phyloP scores from a whole-genome alignment of 23 red algal species.

The Chondrus crispus region DNA sequence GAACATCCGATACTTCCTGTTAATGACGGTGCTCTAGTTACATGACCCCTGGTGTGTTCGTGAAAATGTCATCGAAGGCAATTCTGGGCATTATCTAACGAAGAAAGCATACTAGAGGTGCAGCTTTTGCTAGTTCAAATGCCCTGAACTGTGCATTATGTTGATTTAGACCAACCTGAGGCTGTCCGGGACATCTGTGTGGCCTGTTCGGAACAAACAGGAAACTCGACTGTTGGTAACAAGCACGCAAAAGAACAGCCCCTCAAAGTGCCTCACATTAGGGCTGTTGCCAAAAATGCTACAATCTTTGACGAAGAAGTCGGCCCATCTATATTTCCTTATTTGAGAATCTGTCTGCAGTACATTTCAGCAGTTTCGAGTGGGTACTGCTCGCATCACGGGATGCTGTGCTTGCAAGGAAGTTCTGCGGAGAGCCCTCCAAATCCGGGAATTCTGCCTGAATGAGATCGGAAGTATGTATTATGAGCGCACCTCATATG shows the following conservation, averaged over 20 bases:
- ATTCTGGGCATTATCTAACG: not conserved
- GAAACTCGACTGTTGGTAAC: too few relatives aligned
- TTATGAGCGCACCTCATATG: not conserved
- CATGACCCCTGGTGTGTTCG: not conserved
- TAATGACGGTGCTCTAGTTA: not conserved
- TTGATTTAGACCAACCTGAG: too few relatives aligned
- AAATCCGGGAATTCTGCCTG: not conserved
- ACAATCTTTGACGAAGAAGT: too few relatives aligned
- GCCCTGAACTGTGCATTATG: too few relatives aligned
- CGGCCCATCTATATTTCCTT: not conserved
- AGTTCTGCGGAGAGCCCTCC: not conserved
- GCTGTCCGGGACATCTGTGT: too few relatives aligned
- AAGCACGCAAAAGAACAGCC: too few relatives aligned
- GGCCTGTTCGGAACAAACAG: too few relatives aligned
- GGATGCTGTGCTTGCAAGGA: too few relatives aligned
- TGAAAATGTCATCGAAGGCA: not conserved
- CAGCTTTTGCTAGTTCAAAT: too few relatives aligned
- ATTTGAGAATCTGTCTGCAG: not conserved
- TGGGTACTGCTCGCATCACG: too few relatives aligned
- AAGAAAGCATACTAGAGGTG: conserved; percentile 1
- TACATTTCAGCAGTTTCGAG: not conserved
- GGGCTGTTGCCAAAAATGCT: too few relatives aligned
- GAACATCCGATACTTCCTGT: not conserved
- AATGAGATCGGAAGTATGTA: not conserved
- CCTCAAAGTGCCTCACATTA: too few relatives aligned